Conservation (phyloP, 352 stramenopile species). For the Globisporangium cystogenes region DNA sequence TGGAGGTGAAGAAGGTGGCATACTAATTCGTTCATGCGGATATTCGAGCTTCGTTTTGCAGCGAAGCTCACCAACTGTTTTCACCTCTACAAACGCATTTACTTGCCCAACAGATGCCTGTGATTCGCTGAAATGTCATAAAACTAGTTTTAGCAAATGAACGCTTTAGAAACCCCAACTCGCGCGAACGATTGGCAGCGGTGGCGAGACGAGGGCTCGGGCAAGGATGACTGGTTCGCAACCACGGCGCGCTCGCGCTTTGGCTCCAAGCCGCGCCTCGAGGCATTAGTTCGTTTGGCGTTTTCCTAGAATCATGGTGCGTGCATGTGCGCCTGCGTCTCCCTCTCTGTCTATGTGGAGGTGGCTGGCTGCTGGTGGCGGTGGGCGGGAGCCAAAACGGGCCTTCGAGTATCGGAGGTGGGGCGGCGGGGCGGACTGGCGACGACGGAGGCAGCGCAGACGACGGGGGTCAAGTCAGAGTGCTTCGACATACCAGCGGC, state of each 20-base stretch:
- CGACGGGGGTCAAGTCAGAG: too few species aligned
- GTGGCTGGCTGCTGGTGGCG: too few species aligned
- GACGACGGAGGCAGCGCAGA: too few species aligned
- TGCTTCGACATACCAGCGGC: too few species aligned
- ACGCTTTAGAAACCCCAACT: background rate
- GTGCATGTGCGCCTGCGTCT: slow-evolving; percentile 9
- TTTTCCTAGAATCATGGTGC: slow-evolving; percentile 84
- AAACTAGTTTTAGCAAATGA: slow-evolving; percentile 31
- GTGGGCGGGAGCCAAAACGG: too few species aligned
- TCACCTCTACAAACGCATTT: background rate
- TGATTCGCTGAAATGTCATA: slow-evolving; percentile 8
- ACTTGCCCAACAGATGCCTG: background rate
- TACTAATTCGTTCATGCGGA: slow-evolving; percentile 6
- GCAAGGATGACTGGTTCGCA: slow-evolving; percentile 77
- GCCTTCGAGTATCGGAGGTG: too few species aligned
- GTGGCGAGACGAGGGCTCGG: slow-evolving; percentile 17
- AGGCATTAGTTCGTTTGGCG: slow-evolving; percentile 82
- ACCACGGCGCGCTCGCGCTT: slow-evolving; percentile 15
- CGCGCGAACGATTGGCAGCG: slow-evolving; percentile 30
- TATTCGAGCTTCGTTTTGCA: background rate
- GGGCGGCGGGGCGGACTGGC: too few species aligned
- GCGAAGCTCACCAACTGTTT: background rate
- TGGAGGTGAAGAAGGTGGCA: too few species aligned
- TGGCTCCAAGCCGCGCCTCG: slow-evolving; percentile 13
- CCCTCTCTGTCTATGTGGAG: background rate